These are phyloP conservation scores for Camellia sinensis DNA, from an alignment of 148 eudicot species.

Conservation along the genomic window DNA sequence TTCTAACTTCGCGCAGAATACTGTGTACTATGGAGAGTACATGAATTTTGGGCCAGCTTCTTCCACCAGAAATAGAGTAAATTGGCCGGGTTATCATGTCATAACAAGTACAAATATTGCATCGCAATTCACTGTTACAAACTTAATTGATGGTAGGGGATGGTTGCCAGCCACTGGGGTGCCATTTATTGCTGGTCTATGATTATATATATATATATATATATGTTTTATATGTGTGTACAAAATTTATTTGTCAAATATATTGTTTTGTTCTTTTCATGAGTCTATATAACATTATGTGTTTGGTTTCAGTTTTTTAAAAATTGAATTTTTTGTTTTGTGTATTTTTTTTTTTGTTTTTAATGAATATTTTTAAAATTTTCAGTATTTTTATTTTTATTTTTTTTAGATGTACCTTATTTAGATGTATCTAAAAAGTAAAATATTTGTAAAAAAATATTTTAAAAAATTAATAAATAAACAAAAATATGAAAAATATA, in stretches of 20 bases:
- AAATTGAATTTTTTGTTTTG: no score
- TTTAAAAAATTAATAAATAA: no score
- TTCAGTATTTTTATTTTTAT: no score
- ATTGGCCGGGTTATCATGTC: conserved; percentile 28
- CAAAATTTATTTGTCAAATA: background rate
- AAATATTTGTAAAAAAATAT: no score
- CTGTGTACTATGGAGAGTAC: conserved; percentile 37
- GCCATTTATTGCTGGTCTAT: conserved; percentile 27
- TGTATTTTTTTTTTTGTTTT: no score
- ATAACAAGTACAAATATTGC: conserved; percentile 22
- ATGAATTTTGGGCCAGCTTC: conserved; percentile 33
- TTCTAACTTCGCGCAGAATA: conserved; percentile 16
- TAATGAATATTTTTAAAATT: no score
- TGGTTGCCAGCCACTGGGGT: conserved; percentile 41
- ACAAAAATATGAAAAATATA: no score
- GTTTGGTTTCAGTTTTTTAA: no score
- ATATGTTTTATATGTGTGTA: background rate
- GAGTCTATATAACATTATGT: background rate
- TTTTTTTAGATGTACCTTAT: no score
- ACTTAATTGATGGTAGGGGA: conserved; percentile 24
- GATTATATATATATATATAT: background rate
- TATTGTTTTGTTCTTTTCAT: background rate
- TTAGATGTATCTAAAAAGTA: no score
- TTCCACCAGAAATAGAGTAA: conserved; percentile 21
- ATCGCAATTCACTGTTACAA: conserved; percentile 22